Conservation (phyloP, 2,329 filamentous ascomycete genomes). For the Aschersonia sp. region DNA sequence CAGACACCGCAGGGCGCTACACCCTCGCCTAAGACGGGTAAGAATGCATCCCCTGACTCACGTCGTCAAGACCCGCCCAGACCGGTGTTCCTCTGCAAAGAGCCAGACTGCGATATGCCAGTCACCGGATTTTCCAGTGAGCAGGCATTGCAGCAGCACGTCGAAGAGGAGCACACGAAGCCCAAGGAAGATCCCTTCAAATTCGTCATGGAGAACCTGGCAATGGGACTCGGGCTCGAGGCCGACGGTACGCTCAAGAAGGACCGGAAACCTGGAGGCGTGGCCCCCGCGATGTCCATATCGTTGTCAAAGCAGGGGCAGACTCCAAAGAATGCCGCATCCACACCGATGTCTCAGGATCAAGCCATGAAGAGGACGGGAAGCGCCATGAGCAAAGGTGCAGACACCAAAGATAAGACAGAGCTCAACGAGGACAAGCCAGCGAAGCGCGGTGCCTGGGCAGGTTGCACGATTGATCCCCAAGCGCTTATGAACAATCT, state of each 20-base stretch:
- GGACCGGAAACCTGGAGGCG: slow-evolving; percentile 13
- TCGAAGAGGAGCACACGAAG: slow-evolving; percentile 44
- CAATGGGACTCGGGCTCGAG: slow-evolving; percentile 35
- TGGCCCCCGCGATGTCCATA: slow-evolving; percentile 22
- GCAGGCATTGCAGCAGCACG: slow-evolving; percentile 36
- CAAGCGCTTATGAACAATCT: slow-evolving; percentile 22
- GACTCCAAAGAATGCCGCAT: slow-evolving; percentile 26
- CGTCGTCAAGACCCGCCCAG: slow-evolving; percentile 22
- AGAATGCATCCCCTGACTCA: slow-evolving; percentile 31
- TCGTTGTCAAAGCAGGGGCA: slow-evolving; percentile 33
- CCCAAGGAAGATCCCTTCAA: slow-evolving; percentile 39
- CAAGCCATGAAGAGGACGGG: slow-evolving; percentile 34
- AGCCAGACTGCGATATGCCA: slow-evolving; percentile 38
- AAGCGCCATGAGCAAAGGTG: slow-evolving; percentile 28
- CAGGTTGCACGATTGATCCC: slow-evolving; percentile 34
- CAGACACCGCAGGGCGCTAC: slow-evolving; percentile 22
- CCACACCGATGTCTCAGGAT: slow-evolving; percentile 37
- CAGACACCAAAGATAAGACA: slow-evolving; percentile 17
- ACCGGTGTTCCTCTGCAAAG: slow-evolving; percentile 34
- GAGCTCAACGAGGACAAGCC: slow-evolving; percentile 2
- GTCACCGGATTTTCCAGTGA: slow-evolving; percentile 36
- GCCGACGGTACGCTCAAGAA: slow-evolving; percentile 28
- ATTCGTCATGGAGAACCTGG: slow-evolving; percentile 36
- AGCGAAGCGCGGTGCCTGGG: slow-evolving; percentile 18
- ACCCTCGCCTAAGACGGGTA: slow-evolving; percentile 32